phyloP scores from a whole-genome alignment of 176 grass and related monocot species.

The Pharus latifolius region DNA sequence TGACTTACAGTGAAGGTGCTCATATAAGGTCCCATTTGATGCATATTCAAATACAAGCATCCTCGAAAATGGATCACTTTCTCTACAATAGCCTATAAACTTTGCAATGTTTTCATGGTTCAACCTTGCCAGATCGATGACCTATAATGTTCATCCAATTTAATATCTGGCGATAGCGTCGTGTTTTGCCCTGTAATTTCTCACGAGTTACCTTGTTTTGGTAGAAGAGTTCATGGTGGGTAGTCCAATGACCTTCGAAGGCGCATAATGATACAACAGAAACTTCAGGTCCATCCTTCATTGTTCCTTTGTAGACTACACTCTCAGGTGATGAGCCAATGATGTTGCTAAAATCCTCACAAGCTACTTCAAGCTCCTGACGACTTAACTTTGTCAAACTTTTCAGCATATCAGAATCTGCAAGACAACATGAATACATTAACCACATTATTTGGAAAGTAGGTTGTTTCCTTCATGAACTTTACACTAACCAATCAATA shows the following conservation, averaged over 20 bases:
- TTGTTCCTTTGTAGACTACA: conserved; percentile 85
- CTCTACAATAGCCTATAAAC: conserved; percentile 87
- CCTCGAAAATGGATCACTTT: conserved; percentile 79
- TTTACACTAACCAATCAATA: conserved; percentile 50
- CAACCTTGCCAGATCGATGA: conserved; percentile 71
- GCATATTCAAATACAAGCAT: conserved; percentile 94
- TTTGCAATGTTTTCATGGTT: conserved; percentile 83
- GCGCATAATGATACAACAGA: conserved; percentile 78
- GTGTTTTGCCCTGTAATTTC: background rate
- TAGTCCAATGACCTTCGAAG: conserved; percentile 72
- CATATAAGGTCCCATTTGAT: conserved; percentile 84
- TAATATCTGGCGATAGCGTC: background rate
- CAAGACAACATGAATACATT: background rate
- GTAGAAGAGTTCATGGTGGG: conserved; percentile 79
- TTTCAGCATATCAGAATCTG: conserved; percentile 88
- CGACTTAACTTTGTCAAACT: conserved; percentile 57
- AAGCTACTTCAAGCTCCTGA: conserved; percentile 84
- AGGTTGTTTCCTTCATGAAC: background rate
- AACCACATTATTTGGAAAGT: background rate
- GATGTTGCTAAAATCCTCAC: conserved; percentile 99
- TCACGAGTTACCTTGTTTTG: conserved; percentile 59
- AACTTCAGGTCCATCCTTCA: conserved; percentile 80
- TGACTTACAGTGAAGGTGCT: conserved; percentile 81
- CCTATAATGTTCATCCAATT: conserved; percentile 25
- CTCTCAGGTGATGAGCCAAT: conserved; percentile 70